phyloP scores from a whole-genome alignment of 495 filamentous ascomycete species.

The Evernia prunastri region DNA sequence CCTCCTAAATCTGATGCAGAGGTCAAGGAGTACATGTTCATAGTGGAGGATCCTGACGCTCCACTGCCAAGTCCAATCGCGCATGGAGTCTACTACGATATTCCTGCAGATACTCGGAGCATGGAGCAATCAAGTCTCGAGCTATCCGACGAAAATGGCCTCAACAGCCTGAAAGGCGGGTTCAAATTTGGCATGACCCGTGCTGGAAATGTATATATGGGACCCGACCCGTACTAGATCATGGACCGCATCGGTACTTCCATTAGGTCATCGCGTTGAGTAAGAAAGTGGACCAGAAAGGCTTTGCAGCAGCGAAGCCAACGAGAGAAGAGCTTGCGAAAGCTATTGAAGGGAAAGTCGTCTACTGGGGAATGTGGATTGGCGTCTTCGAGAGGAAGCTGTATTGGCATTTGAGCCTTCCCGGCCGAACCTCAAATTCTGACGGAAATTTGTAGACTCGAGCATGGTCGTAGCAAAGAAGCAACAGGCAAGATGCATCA shows the following conservation, averaged over 20 bases:
- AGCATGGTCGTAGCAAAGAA: neutral
- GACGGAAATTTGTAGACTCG: neutral
- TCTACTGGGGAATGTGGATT: slow-evolving; percentile 47
- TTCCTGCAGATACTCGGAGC: slow-evolving; percentile 33
- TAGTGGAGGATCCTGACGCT: slow-evolving; percentile 47
- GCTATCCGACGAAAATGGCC: slow-evolving; percentile 16
- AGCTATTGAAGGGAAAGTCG: slow-evolving; percentile 42
- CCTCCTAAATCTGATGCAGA: slow-evolving; percentile 7
- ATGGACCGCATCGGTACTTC: slow-evolving; percentile 46
- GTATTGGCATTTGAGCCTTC: neutral
- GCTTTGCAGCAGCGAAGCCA: slow-evolving; percentile 27
- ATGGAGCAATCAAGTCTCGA: slow-evolving; percentile 34
- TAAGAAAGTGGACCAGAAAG: slow-evolving; percentile 33
- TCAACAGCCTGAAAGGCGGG: slow-evolving; percentile 29
- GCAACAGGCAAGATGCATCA: neutral
- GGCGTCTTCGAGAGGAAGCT: slow-evolving; percentile 42
- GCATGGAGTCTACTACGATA: slow-evolving; percentile 43
- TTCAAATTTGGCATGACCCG: slow-evolving; percentile 41
- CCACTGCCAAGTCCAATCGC: slow-evolving; percentile 42
- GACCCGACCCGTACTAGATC: slow-evolving; percentile 41
- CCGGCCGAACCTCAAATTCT: neutral
- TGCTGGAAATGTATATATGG: slow-evolving; percentile 31
- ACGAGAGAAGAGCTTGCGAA: slow-evolving; percentile 40
- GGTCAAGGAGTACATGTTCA: slow-evolving; percentile 44
- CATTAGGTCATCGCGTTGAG: slow-evolving; percentile 44